A percentile compares a stretch with the other conserved stretches of the same genome.
phyloP scores from a whole-genome alignment of 345 rosid species.

The Brassica carinata region DNA sequence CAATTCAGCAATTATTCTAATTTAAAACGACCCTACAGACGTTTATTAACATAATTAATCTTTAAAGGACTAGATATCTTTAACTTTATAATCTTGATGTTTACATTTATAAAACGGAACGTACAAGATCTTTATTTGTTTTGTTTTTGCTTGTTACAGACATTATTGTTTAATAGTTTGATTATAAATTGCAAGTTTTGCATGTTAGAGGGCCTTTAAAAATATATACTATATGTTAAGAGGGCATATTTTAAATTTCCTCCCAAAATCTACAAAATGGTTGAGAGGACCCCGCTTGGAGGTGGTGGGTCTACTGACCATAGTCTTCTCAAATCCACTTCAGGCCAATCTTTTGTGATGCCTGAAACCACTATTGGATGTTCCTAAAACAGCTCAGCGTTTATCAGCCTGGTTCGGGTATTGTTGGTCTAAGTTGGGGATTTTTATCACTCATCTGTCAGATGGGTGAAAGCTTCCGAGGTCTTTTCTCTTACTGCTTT shows the following conservation, averaged over 20 bases:
- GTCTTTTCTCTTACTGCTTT: slow-evolving; percentile 25
- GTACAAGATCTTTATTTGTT: background rate
- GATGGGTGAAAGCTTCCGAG: background rate
- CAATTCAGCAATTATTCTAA: background rate
- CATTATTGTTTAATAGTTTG: background rate
- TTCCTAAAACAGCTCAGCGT: slow-evolving; percentile 8
- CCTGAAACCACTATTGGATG: slow-evolving; percentile 5
- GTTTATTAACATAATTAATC: background rate
- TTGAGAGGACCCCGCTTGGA: background rate
- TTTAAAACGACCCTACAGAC: background rate
- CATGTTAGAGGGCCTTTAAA: no score
- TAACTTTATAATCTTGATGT: background rate
- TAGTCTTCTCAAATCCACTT: background rate
- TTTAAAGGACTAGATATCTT: background rate
- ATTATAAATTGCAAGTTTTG: background rate
- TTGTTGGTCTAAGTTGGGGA: slow-evolving; percentile 20
- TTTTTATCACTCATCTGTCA: background rate
- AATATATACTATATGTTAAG: background rate
- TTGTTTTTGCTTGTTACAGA: background rate
- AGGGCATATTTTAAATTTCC: background rate
- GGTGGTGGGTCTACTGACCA: background rate
- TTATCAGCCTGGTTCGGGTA: background rate
- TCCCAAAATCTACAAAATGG: background rate
- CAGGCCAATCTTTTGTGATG: slow-evolving; percentile 26
- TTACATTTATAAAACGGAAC: background rate